Percentiles rank a stretch among this genome's conserved stretches.
Conservation (phyloP, 768 basidiomycete species). For the Agaricus sinodeliciosus region DNA sequence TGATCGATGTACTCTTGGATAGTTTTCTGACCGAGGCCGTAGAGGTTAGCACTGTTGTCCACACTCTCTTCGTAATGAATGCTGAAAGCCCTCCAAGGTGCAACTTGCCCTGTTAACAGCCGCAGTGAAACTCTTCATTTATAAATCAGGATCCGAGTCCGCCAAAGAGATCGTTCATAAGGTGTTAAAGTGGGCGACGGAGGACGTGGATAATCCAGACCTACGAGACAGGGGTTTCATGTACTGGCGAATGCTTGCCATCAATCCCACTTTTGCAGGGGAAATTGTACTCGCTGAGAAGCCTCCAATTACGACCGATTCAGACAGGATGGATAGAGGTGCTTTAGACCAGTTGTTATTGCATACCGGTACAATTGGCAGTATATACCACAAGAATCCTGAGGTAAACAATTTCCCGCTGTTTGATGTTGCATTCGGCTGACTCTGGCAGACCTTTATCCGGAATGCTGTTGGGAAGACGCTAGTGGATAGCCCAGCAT, state of each 20-base stretch:
- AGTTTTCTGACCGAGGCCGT: conserved; percentile 90
- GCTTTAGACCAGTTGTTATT: conserved; percentile 91
- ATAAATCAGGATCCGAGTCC: conserved; percentile 75
- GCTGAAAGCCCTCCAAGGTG: conserved; percentile 46
- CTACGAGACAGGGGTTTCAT: conserved; percentile 96
- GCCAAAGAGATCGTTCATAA: conserved; percentile 90
- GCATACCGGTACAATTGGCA: conserved; percentile 90
- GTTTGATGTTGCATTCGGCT: not conserved
- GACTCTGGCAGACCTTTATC: conserved; percentile 72
- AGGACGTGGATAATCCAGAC: conserved; percentile 97
- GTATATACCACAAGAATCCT: conserved; percentile 97
- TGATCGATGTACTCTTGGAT: conserved; percentile 87
- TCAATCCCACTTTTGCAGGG: conserved; percentile 82
- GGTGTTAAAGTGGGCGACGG: conserved; percentile 94
- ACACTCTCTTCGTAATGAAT: not conserved
- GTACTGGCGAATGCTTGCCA: conserved; percentile 97
- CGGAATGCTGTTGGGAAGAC: conserved; percentile 81
- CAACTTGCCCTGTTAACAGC: conserved; percentile 94
- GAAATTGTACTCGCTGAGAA: conserved; percentile 91
- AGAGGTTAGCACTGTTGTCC: conserved; percentile 52
- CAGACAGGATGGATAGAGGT: conserved; percentile 95
- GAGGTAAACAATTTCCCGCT: conserved; percentile 44
- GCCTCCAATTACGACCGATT: conserved; percentile 96
- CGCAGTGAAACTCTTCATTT: conserved; percentile 92
- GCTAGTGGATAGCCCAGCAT: conserved; percentile 80